A percentile compares a stretch with the other conserved stretches of the same genome.
phyloP scores from a whole-genome alignment of 345 rosid genomes.

The Pistacia integerrima region DNA sequence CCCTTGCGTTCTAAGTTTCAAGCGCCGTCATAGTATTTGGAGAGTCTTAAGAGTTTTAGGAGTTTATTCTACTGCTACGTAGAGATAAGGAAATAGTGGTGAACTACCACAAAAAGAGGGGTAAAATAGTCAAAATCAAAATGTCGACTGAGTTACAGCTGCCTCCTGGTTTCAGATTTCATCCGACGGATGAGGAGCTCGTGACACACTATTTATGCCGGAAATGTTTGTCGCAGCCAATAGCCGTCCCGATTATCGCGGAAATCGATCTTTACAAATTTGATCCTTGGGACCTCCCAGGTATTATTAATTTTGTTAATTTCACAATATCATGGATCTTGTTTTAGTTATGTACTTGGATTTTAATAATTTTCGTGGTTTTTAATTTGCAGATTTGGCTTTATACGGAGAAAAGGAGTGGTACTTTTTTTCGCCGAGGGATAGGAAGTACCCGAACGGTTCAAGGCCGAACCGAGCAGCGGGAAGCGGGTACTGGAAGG shows the following conservation, averaged over 20 bases:
- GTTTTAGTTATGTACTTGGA: background rate
- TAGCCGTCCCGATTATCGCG: slow-evolving; percentile 72
- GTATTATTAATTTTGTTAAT: slow-evolving; percentile 30
- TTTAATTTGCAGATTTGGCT: slow-evolving; percentile 51
- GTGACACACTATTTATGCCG: slow-evolving; percentile 87
- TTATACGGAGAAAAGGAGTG: slow-evolving; percentile 93
- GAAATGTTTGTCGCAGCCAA: slow-evolving; percentile 70
- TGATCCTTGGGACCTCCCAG: slow-evolving; percentile 94
- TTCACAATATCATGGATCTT: too few species aligned
- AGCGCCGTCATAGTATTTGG: slow-evolving; percentile 33
- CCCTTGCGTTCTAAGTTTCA: slow-evolving; percentile 63
- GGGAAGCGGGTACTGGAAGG: slow-evolving; percentile 95
- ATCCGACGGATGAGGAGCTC: slow-evolving; percentile 98
- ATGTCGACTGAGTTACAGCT: slow-evolving; percentile 54
- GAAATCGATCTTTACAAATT: slow-evolving; percentile 83
- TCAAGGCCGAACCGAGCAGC: slow-evolving; percentile 94
- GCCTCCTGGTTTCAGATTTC: slow-evolving; percentile 94
- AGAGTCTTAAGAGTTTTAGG: background rate
- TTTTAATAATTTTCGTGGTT: background rate
- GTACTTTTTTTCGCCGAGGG: slow-evolving; percentile 93
- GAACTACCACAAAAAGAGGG: background rate
- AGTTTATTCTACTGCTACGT: background rate
- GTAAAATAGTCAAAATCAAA: slow-evolving; percentile 21
- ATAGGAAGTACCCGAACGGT: slow-evolving; percentile 91
- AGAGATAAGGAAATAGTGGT: background rate